phyloP scores from a whole-genome alignment of 495 filamentous ascomycete species.

The Acidomyces sp. region DNA sequence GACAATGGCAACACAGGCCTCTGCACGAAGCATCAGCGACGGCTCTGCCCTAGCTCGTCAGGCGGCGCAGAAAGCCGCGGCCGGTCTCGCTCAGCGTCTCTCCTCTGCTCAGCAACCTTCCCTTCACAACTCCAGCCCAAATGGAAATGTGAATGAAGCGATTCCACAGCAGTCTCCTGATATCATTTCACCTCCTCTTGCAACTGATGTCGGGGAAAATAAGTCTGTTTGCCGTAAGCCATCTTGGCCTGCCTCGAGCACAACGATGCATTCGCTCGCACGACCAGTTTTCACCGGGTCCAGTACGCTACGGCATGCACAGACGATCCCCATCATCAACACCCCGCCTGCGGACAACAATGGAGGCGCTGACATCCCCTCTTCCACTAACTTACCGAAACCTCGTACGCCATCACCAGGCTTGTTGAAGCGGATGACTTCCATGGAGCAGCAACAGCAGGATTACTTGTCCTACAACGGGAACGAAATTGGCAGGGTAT shows the following conservation, averaged over 20 bases:
- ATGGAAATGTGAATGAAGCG: too few species aligned
- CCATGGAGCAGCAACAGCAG: slow-evolving; percentile 13
- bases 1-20: not conserved
- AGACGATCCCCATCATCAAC: not conserved
- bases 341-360: slow-evolving; percentile 6
- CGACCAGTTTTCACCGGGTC: slow-evolving; percentile 6
- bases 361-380: not conserved
- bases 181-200: too few species aligned
- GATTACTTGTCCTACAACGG: too few species aligned
- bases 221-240: slow-evolving; percentile 23
- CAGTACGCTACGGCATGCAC: not conserved
- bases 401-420: slow-evolving; percentile 24
- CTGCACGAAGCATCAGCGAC: slow-evolving; percentile 7
- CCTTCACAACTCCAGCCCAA: too few species aligned
- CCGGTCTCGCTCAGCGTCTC: slow-evolving; percentile 7
- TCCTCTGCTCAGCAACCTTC: too few species aligned
- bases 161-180: too few species aligned
- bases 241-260: slow-evolving; percentile 23
- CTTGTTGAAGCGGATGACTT: slow-evolving; percentile 24
- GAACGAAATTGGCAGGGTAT: not conserved
- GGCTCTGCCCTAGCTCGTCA: slow-evolving; percentile 4
- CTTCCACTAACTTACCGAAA: slow-evolving; percentile 16
- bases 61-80: slow-evolving; percentile 8
- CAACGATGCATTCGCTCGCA: slow-evolving; percentile 10
- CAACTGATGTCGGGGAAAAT: not conserved